These are phyloP conservation scores for Hypocrella siamensis DNA, from an alignment of 2,329 filamentous ascomycete genomes.

Conservation along the genomic window DNA sequence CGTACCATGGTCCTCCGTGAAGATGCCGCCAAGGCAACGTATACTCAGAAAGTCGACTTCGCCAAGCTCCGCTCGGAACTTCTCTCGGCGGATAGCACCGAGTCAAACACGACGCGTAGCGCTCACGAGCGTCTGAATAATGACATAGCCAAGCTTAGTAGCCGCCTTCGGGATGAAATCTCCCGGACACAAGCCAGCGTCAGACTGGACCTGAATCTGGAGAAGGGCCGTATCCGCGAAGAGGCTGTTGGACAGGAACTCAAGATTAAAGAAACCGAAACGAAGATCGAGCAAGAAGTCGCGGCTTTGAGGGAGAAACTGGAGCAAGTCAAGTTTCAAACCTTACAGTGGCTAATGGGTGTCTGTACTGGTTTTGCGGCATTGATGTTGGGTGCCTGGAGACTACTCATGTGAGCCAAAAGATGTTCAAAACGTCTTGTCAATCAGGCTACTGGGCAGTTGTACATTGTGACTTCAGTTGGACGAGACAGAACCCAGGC, in stretches of 20 bases:
- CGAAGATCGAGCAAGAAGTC: constrained; percentile 94
- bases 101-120: constrained; percentile 73
- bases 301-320: constrained; percentile 80
- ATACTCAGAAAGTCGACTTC: constrained; percentile 90
- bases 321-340: constrained; percentile 96
- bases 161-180: constrained; percentile 81
- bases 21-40: constrained; percentile 69
- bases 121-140: constrained; percentile 88
- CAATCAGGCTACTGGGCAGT: too few relatives aligned
- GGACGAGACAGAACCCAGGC: neutral
- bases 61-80: constrained; percentile 92
- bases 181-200: constrained; percentile 87
- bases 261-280: constrained; percentile 98
- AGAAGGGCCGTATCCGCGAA: constrained; percentile 91
- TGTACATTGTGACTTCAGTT: too few relatives aligned
- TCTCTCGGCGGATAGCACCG: constrained; percentile 78
- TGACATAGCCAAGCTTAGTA: constrained; percentile 87
- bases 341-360: constrained; percentile 94
- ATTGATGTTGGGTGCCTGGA: constrained; percentile 53
- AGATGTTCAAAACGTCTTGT: too few relatives aligned
- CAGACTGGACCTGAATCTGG: constrained; percentile 80
- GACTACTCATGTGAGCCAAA: constrained; percentile 42
- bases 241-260: constrained; percentile 94
- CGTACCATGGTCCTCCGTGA: constrained; percentile 96
- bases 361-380: constrained; percentile 55